Evolutionary conservation across 768 basidiomycete genomes (phyloP).

Genomic region (Podaxis sp.): DNA sequence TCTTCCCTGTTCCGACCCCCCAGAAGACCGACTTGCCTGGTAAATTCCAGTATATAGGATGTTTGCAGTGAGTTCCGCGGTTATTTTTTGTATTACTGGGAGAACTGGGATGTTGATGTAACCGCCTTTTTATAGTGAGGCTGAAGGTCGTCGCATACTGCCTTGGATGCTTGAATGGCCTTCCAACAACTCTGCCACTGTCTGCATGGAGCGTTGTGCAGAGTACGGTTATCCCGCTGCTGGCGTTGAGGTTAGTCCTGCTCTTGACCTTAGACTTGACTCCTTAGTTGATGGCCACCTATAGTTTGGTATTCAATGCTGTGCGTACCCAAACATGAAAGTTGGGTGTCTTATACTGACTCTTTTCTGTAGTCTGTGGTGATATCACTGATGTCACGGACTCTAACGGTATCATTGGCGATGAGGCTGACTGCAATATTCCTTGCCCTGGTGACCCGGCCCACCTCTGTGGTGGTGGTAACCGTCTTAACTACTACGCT

Average conservation of each 20-base stretch:
- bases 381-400: slow-evolving; percentile 54
- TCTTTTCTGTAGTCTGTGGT: slow-evolving; percentile 55
- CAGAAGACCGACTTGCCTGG: slow-evolving; percentile 60
- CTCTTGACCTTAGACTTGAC: not conserved
- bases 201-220: slow-evolving; percentile 68
- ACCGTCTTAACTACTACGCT: slow-evolving; percentile 51
- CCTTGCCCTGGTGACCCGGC: slow-evolving; percentile 73
- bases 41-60: slow-evolving; percentile 64
- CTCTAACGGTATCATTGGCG: slow-evolving; percentile 35
- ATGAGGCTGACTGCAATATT: slow-evolving; percentile 41
- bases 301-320: slow-evolving; percentile 69
- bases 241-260: slow-evolving; percentile 49
- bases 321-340: slow-evolving; percentile 36
- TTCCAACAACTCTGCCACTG: slow-evolving; percentile 60
- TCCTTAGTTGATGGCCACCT: not conserved
- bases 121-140: slow-evolving; percentile 41
- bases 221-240: slow-evolving; percentile 70
- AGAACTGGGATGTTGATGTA: not conserved
- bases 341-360: not conserved
- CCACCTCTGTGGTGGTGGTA: slow-evolving; percentile 64
- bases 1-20: slow-evolving; percentile 55
- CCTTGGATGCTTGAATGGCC: slow-evolving; percentile 58
- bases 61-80: slow-evolving; percentile 50
- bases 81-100: not conserved
- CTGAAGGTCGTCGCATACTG: slow-evolving; percentile 43